These are phyloP conservation scores for Cercospora canescens DNA, from an alignment of 2,329 filamentous ascomycete genomes.

Conservation along the genomic window DNA sequence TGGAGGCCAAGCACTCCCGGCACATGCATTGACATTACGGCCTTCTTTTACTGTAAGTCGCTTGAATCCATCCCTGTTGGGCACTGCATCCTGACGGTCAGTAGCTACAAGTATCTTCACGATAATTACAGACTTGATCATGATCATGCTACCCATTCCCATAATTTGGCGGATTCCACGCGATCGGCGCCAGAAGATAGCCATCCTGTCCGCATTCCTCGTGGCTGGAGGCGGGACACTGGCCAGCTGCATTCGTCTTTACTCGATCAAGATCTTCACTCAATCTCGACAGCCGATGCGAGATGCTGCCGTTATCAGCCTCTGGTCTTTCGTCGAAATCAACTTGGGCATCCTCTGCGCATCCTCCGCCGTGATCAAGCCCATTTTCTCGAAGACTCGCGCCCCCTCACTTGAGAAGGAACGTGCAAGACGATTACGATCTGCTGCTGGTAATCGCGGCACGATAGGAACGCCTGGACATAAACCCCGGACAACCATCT, in stretches of 20 bases:
- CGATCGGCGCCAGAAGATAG: conserved; percentile 35
- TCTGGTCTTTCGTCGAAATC: conserved; percentile 37
- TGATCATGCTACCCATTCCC: conserved; percentile 41
- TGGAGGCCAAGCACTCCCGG: conserved; percentile 34
- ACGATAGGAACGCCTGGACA: conserved; percentile 4
- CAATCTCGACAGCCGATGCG: conserved; percentile 29
- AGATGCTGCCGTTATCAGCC: conserved; percentile 32
- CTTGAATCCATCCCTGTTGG: background rate
- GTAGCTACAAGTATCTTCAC: conserved; percentile 37
- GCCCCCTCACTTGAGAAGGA: conserved; percentile 14
- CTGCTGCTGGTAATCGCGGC: conserved; percentile 3
- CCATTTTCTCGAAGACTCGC: conserved; percentile 21
- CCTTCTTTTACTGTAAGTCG: conserved; percentile 35
- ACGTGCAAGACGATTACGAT: background rate
- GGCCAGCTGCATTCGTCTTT: conserved; percentile 33
- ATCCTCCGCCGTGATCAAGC: conserved; percentile 29
- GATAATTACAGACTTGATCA: conserved; percentile 39
- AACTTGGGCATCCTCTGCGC: conserved; percentile 36
- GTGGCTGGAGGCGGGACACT: conserved; percentile 30
- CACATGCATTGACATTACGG: conserved; percentile 37
- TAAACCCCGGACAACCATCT: conserved; percentile 6
- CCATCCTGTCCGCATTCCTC: conserved; percentile 33
- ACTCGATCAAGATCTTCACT: conserved; percentile 33
- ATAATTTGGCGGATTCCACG: conserved; percentile 41
- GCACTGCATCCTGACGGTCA: background rate